Percentiles rank a stretch among this genome's conserved stretches.
phyloP scores from a whole-genome alignment of 495 filamentous ascomycete species.

The Aspergillus cavernicola region DNA sequence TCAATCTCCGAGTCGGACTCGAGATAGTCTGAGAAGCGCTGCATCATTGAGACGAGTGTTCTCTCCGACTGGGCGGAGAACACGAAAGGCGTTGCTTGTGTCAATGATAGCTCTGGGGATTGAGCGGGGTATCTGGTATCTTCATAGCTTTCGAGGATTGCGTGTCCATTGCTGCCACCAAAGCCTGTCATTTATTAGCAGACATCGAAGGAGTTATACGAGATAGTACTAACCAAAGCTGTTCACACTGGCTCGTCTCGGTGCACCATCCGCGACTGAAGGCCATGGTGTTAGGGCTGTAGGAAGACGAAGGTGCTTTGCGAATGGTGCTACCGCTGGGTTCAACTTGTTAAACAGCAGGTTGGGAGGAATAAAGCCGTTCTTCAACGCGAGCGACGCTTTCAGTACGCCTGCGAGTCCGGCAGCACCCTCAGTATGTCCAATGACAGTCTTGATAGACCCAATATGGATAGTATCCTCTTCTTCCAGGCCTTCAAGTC shows the following conservation, averaged over 20 bases:
- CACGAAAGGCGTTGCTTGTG: constrained; percentile 6
- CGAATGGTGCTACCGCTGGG: constrained; percentile 19
- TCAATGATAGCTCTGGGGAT: background rate
- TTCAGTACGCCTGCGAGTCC: constrained; percentile 29
- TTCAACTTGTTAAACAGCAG: constrained; percentile 47
- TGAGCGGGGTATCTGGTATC: background rate
- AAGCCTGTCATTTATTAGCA: constrained; percentile 35
- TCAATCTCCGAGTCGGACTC: background rate
- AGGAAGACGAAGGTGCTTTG: constrained; percentile 9
- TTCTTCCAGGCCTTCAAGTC: background rate
- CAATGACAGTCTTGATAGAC: constrained; percentile 55
- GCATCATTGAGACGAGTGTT: background rate
- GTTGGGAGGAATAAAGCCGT: constrained; percentile 51
- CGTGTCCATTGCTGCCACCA: constrained; percentile 62
- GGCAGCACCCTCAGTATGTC: constrained; percentile 46
- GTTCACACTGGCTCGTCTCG: constrained; percentile 49
- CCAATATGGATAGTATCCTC: constrained; percentile 30
- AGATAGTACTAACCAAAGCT: constrained; percentile 35
- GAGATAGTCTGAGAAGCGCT: too few species aligned
- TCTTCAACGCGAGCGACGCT: constrained; percentile 42
- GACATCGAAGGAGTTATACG: background rate
- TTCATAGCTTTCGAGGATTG: constrained; percentile 46
- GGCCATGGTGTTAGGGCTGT: constrained; percentile 19
- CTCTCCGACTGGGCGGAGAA: constrained; percentile 23
- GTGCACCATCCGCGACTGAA: constrained; percentile 19